phyloP scores from a whole-genome alignment of 2,329 filamentous ascomycete genomes.

The Trichoderma guizhouense region DNA sequence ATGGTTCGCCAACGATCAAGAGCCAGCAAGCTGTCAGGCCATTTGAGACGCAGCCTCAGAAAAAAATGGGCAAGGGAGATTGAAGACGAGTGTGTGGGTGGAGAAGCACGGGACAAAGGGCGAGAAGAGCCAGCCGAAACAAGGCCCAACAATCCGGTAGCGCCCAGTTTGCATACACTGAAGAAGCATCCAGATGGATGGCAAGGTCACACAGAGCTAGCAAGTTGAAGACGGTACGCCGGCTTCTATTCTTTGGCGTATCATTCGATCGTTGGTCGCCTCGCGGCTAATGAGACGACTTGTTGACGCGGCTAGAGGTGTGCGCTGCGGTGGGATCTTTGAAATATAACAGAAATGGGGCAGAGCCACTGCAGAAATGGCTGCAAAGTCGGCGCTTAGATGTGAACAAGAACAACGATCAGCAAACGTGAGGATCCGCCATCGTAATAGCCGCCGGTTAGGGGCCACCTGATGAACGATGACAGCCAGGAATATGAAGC shows the following conservation, averaged over 20 bases:
- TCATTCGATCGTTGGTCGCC: not conserved
- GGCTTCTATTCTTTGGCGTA: not conserved
- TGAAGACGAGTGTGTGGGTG: not conserved
- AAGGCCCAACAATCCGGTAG: constrained; percentile 31
- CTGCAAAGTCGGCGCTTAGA: constrained; percentile 28
- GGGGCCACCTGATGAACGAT: not conserved
- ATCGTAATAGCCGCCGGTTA: constrained; percentile 1
- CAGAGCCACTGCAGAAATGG: not conserved
- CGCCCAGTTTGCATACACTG: constrained; percentile 28
- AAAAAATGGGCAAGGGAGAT: not conserved
- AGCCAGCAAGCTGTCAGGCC: not conserved
- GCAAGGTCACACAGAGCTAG: not conserved
- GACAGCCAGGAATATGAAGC: not conserved
- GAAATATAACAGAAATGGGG: constrained; percentile 9
- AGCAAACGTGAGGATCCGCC: not conserved
- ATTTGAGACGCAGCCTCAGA: not conserved
- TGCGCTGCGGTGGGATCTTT: not conserved
- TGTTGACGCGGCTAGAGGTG: constrained; percentile 23
- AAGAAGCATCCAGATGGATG: not conserved
- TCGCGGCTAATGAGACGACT: constrained; percentile 16
- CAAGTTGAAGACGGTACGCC: not conserved
- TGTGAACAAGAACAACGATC: constrained; percentile 19
- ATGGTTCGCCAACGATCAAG: not conserved
- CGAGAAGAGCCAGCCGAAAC: not conserved
- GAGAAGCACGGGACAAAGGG: not conserved